Evolutionary conservation across 2,329 filamentous ascomycete species (phyloP).

Genomic region (Xylaria sp.): DNA sequence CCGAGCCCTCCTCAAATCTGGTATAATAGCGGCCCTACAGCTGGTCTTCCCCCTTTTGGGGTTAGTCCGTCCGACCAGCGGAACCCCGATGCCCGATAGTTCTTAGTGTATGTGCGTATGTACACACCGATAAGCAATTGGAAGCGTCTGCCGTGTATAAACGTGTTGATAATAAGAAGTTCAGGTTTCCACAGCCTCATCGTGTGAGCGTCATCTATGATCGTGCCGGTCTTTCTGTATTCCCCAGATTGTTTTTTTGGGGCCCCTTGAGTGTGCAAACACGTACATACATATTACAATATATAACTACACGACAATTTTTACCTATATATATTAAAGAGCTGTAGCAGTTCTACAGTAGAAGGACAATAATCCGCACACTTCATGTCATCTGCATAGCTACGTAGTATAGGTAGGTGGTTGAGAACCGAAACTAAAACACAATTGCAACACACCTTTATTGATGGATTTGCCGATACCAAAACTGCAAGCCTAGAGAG

Average conservation of each 20-base stretch:
- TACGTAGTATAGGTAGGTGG: background rate
- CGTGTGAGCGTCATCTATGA: too few relatives aligned
- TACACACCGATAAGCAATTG: slow-evolving; percentile 13
- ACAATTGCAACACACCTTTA: slow-evolving; percentile 28
- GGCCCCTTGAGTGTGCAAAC: too few relatives aligned
- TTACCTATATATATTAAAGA: background rate
- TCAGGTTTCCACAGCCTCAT: too few relatives aligned
- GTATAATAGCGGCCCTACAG: background rate
- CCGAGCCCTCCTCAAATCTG: slow-evolving; percentile 16
- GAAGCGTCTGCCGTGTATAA: too few relatives aligned
- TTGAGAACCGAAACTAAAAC: slow-evolving; percentile 4
- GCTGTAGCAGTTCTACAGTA: background rate
- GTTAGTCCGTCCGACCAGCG: slow-evolving; percentile 34
- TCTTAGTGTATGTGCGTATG: too few relatives aligned
- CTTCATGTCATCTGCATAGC: background rate
- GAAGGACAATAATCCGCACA: background rate
- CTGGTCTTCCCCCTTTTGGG: slow-evolving; percentile 23
- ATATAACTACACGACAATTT: too few relatives aligned
- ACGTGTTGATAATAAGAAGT: too few relatives aligned
- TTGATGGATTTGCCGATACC: slow-evolving; percentile 21
- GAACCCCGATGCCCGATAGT: slow-evolving; percentile 25
- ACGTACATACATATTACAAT: too few relatives aligned
- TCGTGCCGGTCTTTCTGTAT: background rate
- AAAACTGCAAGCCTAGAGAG: slow-evolving; percentile 10
- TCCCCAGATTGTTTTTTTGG: background rate